Percentiles rank a stretch among this genome's conserved stretches.
phyloP scores from a whole-genome alignment of 192 early-diverging fungal genomes.

The Dissophora ornata region DNA sequence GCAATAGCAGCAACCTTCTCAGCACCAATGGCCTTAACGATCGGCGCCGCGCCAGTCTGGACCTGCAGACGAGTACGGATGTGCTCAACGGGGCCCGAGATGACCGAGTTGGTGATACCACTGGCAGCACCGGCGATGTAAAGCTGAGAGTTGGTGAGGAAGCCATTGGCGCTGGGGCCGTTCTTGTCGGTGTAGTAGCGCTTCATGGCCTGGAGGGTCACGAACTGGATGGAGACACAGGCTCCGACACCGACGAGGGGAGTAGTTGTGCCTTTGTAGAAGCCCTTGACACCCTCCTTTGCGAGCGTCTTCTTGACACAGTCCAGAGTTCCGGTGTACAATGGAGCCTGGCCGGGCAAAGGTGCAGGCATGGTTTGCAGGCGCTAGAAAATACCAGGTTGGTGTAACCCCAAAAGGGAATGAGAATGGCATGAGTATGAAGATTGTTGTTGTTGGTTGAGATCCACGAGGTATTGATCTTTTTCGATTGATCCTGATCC shows the following conservation, averaged over 20 bases:
- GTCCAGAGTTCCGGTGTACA: constrained; percentile 89
- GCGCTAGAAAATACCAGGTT: too few relatives aligned
- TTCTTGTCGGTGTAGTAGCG: constrained; percentile 76
- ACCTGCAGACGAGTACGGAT: constrained; percentile 95
- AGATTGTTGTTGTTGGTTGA: background rate
- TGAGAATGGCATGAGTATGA: background rate
- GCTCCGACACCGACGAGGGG: constrained; percentile 94
- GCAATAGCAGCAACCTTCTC: constrained; percentile 21
- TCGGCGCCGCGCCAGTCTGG: constrained; percentile 72
- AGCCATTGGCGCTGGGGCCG: constrained; percentile 51
- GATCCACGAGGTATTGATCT: background rate
- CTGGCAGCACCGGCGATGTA: constrained; percentile 87
- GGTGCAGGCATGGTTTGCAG: constrained; percentile 91
- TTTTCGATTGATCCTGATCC: too few relatives aligned
- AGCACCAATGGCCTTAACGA: constrained; percentile 16
- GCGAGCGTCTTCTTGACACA: constrained; percentile 85
- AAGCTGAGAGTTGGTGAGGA: constrained; percentile 81
- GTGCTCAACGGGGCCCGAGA: constrained; percentile 96
- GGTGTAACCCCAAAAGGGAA: too few relatives aligned
- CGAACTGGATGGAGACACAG: constrained; percentile 98
- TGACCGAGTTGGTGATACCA: constrained; percentile 89
- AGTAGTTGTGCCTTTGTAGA: constrained; percentile 96
- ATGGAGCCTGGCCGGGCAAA: constrained; percentile 63
- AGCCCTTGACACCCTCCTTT: constrained; percentile 84
- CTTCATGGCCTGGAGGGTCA: constrained; percentile 89